Evolutionary conservation across 441 rosid genomes (phyloP), one percentile per base, ranked within the genome.

Genomic region (Gossypium laxum): DNA sequence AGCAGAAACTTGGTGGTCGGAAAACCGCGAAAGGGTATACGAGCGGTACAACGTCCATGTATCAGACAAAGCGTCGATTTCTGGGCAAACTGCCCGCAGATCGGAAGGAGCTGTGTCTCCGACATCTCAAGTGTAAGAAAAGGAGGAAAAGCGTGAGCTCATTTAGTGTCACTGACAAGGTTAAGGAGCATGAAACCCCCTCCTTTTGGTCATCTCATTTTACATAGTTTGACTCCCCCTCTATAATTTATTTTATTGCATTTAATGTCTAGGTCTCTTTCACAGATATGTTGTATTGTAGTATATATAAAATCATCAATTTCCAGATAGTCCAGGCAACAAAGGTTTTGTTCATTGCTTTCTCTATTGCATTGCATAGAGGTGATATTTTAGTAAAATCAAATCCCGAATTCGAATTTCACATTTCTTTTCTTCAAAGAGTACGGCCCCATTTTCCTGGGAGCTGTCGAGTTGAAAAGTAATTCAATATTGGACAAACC

Each of bases 1-100:
- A 78, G 99, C 98, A 2, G 95, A 92, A 79, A 83, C 84, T 2
- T 95, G 99, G 98, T 95, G 99, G 99, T 87, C 96, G 14, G 98
- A 95, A 84, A 95, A 95, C 70, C 96, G 99, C 0, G 98, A 91
- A 62, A 92, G 78, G 80, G 98, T 95, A 64, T 89, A 91, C 11
- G 93, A 91, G 67, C 82, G 76, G 75, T 89, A 92, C 80, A 89
- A 89, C 61, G 91, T 94, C 30, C 86, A 90, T 0, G 93, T 90
- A 66, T 78, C 92, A 2, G 96, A 93, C 48, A 90, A 86, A 76
- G 71, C 89, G 61, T 84, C 94, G 14, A 84, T 83, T 24, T 71
- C 88, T 24, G 82, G 88, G 38, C 89, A 82, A 75, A 77, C 82
- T 3, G 82, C 84, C 0, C 82, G 89, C 14, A 83, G 89, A 83